Conservation (phyloP, 2,329 filamentous ascomycete genomes). For the Ambrosiella cleistominuta region DNA sequence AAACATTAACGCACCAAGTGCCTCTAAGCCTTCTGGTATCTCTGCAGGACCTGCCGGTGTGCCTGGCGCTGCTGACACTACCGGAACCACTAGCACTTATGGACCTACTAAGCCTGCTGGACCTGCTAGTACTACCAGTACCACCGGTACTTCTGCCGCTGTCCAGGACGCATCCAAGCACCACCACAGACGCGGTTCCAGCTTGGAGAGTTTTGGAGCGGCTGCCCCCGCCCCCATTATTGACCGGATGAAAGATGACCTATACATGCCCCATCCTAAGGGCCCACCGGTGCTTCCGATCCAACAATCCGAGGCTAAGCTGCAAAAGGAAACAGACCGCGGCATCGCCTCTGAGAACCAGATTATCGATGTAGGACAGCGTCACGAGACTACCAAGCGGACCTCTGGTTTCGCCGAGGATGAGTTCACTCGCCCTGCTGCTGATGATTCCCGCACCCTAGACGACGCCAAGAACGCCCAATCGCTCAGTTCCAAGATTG, state of each 20-base stretch:
- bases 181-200: not conserved
- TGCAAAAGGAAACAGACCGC: not conserved
- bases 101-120: not conserved
- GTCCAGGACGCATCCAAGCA: not conserved
- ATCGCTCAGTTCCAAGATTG: conserved; percentile 6
- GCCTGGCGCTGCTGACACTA: not conserved
- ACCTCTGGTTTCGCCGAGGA: not conserved
- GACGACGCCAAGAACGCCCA: not conserved
- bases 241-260: not conserved
- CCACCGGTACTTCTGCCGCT: not conserved
- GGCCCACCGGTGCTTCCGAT: not conserved
- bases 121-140: not conserved
- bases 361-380: not conserved
- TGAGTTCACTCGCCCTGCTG: not conserved
- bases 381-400: not conserved
- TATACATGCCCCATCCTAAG: not conserved
- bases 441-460: not conserved
- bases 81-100: too few species aligned
- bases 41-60: not conserved
- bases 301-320: not conserved
- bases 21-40: not conserved
- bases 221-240: not conserved
- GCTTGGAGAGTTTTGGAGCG: not conserved
- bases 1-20: too few species aligned
- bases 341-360: not conserved